These are phyloP conservation scores for Hericium coralloides DNA, from an alignment of 768 basidiomycete genomes.

Conservation along the genomic window DNA sequence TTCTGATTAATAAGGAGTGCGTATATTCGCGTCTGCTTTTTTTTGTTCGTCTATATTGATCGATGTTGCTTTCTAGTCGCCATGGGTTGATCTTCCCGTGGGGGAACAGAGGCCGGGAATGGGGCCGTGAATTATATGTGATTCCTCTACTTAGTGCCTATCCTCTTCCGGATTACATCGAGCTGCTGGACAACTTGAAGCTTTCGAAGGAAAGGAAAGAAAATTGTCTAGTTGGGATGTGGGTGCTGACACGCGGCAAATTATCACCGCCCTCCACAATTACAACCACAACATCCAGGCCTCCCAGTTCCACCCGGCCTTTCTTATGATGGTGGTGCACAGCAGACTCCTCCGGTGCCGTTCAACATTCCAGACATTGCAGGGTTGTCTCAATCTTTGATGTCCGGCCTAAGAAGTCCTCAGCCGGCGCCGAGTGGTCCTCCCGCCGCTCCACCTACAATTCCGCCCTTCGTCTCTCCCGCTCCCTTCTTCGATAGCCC, in stretches of 20 bases:
- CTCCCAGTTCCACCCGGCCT: no score
- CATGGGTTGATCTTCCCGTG: constrained; percentile 85
- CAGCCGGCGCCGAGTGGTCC: neutral
- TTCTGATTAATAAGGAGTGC: constrained; percentile 65
- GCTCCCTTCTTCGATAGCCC: constrained; percentile 22
- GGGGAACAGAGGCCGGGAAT: constrained; percentile 66
- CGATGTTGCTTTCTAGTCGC: constrained; percentile 39
- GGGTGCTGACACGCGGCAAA: constrained; percentile 79
- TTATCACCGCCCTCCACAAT: constrained; percentile 30
- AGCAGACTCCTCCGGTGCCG: no score
- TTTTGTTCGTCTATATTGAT: constrained; percentile 2
- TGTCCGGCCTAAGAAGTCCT: no score
- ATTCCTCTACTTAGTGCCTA: constrained; percentile 62
- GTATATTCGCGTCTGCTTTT: constrained; percentile 19
- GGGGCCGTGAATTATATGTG: constrained; percentile 81
- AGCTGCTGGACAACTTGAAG: constrained; percentile 67
- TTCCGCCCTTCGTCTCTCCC: constrained; percentile 17
- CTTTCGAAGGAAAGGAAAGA: constrained; percentile 54
- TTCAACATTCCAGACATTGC: no score
- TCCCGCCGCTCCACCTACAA: constrained; percentile 5
- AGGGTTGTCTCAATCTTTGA: no score
- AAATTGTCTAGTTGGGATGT: constrained; percentile 72
- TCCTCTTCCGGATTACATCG: constrained; percentile 76
- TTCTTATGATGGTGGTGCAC: no score
- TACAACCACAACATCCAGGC: neutral